Conservation (phyloP, 345 rosid species). For the Aegle marmelos region DNA sequence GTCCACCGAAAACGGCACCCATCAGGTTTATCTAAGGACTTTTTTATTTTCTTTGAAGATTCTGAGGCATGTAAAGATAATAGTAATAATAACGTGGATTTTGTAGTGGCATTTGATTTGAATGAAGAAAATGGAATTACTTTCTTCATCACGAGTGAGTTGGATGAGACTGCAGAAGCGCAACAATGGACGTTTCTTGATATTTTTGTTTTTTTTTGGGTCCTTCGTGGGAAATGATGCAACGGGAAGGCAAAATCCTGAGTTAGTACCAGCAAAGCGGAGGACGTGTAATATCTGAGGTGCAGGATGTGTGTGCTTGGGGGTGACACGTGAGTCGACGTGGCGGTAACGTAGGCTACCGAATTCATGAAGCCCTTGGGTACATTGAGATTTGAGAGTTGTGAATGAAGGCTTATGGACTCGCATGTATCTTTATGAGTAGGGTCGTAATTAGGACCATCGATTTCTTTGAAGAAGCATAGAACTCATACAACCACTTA, state of each 20-base stretch:
- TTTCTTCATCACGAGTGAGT: not conserved
- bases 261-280: not conserved
- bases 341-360: not conserved
- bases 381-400: too few species aligned
- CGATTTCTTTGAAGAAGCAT: too few species aligned
- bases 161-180: not conserved
- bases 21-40: not conserved
- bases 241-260: not conserved
- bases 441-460: too few species aligned
- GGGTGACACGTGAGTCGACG: not conserved
- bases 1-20: not conserved
- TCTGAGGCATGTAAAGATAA: not conserved
- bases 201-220: too few species aligned
- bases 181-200: too few species aligned
- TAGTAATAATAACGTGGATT: not conserved
- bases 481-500: too few species aligned
- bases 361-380: not conserved
- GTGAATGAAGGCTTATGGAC: too few species aligned
- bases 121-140: not conserved
- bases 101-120: not conserved
- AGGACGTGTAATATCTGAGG: not conserved
- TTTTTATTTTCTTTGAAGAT: not conserved
- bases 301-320: not conserved
- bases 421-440: too few species aligned
- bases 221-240: too few species aligned